Conservation (phyloP, 371 early-diverging fungal species). For the Cokeromyces recurvatus region DNA sequence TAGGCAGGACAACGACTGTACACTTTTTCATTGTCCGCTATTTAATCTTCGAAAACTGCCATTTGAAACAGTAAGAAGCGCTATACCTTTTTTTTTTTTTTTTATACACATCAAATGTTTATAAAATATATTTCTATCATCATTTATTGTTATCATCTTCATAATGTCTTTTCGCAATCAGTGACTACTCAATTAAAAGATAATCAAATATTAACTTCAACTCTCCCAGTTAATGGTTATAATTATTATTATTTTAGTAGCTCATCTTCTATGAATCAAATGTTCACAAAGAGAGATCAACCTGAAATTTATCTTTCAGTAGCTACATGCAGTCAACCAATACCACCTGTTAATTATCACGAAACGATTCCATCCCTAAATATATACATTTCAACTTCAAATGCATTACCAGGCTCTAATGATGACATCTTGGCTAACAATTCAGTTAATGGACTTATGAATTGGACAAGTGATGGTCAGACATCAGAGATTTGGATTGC, state of each 20-base stretch:
- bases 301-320: conserved; percentile 25
- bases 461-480: conserved; percentile 27
- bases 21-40: too few species aligned
- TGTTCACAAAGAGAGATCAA: conserved; percentile 13
- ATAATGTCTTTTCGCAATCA: too few species aligned
- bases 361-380: conserved; percentile 34
- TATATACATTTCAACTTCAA: conserved; percentile 33
- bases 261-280: conserved; percentile 3
- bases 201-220: conserved; percentile 7
- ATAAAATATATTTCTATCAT: too few species aligned
- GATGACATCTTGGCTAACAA: conserved; percentile 27
- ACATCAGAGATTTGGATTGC: conserved; percentile 34
- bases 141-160: too few species aligned
- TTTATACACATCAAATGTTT: too few species aligned
- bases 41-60: too few species aligned
- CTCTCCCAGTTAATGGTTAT: conserved; percentile 2
- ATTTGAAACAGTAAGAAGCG: too few species aligned
- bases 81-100: too few species aligned
- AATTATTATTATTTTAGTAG: conserved; percentile 18
- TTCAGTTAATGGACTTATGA: conserved; percentile 23
- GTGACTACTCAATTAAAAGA: too few species aligned
- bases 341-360: conserved; percentile 19
- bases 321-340: conserved; percentile 33
- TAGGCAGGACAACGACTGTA: too few species aligned
- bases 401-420: conserved; percentile 46